A percentile compares a stretch with the other conserved stretches of the same genome.
These are phyloP conservation scores for Malus asiatica DNA, from an alignment of 306 rosid species.

Conservation along the genomic window DNA sequence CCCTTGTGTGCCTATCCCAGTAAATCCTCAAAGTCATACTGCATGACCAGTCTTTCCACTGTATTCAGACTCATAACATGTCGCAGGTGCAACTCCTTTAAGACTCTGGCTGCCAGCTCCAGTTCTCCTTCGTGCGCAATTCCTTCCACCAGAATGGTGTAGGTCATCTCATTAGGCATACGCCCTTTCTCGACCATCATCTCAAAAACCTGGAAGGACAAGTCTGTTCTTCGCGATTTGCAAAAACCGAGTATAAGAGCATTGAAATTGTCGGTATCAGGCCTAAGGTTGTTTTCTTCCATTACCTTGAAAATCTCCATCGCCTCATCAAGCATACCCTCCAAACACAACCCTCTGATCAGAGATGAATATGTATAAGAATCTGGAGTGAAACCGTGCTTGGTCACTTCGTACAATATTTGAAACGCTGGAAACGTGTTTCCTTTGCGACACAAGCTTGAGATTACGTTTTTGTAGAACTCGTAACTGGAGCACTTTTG, in stretches of 20 bases:
- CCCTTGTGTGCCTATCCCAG: slow-evolving; percentile 16
- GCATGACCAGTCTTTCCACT: slow-evolving; percentile 67
- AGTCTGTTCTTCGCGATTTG: slow-evolving; percentile 59
- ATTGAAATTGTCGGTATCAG: slow-evolving; percentile 63
- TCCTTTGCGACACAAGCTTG: slow-evolving; percentile 75
- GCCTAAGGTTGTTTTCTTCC: slow-evolving; percentile 58
- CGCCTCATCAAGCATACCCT: slow-evolving; percentile 84
- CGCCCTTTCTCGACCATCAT: slow-evolving; percentile 59
- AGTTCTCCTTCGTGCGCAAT: slow-evolving; percentile 60
- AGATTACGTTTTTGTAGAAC: slow-evolving; percentile 51
- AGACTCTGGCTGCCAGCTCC: slow-evolving; percentile 49
- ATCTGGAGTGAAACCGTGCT: slow-evolving; percentile 71
- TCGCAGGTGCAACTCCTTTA: slow-evolving; percentile 49
- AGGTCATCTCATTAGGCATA: slow-evolving; percentile 74
- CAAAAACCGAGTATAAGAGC: slow-evolving; percentile 71
- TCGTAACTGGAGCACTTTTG: slow-evolving; percentile 44
- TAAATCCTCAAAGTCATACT: slow-evolving; percentile 49
- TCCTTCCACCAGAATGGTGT: slow-evolving; percentile 73
- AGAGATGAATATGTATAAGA: slow-evolving; percentile 73
- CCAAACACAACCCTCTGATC: slow-evolving; percentile 82
- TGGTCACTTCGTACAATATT: slow-evolving; percentile 71
- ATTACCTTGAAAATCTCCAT: slow-evolving; percentile 60
- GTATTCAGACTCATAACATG: slow-evolving; percentile 57
- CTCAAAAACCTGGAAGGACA: slow-evolving; percentile 53
- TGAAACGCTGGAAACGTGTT: slow-evolving; percentile 84